Evolutionary conservation across 768 basidiomycete genomes (phyloP), one percentile per base, ranked within the genome.

Genomic region (Lentinus tigrinus): DNA sequence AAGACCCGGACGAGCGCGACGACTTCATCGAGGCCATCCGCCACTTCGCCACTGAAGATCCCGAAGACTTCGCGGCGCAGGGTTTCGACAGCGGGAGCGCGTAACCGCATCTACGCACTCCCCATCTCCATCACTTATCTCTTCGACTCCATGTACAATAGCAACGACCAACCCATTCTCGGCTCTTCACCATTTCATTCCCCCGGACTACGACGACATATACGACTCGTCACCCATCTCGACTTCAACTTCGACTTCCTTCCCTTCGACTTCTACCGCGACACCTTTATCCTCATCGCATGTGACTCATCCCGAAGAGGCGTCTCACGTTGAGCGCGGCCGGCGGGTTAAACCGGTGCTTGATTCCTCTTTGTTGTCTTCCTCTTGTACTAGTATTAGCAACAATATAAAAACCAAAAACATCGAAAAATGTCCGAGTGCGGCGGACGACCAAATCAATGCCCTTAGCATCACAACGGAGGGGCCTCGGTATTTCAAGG

Each of bases 1-100:
- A 54, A 38, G 52, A 57, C 2, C 46, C 34, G 1, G 19, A 38
- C 4, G 27, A 58, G 0, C 50, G 28, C 1, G 58, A 60, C 5
- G 63, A 49, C 10, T 23, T 56, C 19, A n/a, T 47, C 17, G 37
- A 54, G 39, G 17, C 16, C 9, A 54, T 60, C 34, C 24, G 48
- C 23, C 27, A 5, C 14, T 60, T 17, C n/a, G 28, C 47, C 1
- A 39, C 42, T 19, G 48, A 42, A 24, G 57, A 58, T 19, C 56
- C 56, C 23, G 56, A 57, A 34, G 48, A 38, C 24, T 50, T 52
- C 48, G 36, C 28, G 8, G 57, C 51, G 17, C 37, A 34, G 51
- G 57, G 57, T 58, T 58, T 58, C 40, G 50, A 38, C 39, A 52
- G 26, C 27, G 57, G 50, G 48, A 58, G 26, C 21, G 50, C 21